phyloP scores from a whole-genome alignment of 768 basidiomycete genomes.

The Mycena amicta region DNA sequence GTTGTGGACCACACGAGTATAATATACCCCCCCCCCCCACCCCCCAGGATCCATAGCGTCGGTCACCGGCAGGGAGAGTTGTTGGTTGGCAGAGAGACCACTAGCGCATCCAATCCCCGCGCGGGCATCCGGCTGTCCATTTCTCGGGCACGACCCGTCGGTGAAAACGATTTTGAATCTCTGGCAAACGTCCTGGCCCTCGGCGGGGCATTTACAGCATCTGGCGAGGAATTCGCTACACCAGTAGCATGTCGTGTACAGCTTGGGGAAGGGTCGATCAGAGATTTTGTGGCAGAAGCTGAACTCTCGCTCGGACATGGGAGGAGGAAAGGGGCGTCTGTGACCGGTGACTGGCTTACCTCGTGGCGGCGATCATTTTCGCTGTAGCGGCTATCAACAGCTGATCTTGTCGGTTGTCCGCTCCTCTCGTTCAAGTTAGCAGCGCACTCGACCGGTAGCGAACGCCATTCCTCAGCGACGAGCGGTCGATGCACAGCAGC shows the following conservation, averaged over 20 bases:
- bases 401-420: too few species aligned
- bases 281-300: not conserved
- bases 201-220: slow-evolving; percentile 1
- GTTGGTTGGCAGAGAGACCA: slow-evolving; percentile 20
- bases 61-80: slow-evolving; percentile 29
- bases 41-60: slow-evolving; percentile 24
- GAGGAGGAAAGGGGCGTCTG: too few species aligned
- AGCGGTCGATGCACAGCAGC: too few species aligned
- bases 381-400: too few species aligned
- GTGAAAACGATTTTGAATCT: slow-evolving; percentile 33
- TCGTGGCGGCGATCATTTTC: too few species aligned
- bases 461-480: too few species aligned
- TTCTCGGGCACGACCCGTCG: slow-evolving; percentile 36
- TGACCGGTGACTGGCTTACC: too few species aligned
- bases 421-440: too few species aligned
- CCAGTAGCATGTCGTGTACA: not conserved
- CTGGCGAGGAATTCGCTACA: slow-evolving; percentile 3
- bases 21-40: too few species aligned
- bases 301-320: not conserved
- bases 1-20: too few species aligned
- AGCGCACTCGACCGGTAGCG: too few species aligned
- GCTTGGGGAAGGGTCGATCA: not conserved
- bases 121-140: slow-evolving; percentile 28
- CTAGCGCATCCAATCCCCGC: slow-evolving; percentile 34
- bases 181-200: slow-evolving; percentile 22